Conservation (phyloP, 768 basidiomycete genomes). For the Rubroboletus pulcherrimus region DNA sequence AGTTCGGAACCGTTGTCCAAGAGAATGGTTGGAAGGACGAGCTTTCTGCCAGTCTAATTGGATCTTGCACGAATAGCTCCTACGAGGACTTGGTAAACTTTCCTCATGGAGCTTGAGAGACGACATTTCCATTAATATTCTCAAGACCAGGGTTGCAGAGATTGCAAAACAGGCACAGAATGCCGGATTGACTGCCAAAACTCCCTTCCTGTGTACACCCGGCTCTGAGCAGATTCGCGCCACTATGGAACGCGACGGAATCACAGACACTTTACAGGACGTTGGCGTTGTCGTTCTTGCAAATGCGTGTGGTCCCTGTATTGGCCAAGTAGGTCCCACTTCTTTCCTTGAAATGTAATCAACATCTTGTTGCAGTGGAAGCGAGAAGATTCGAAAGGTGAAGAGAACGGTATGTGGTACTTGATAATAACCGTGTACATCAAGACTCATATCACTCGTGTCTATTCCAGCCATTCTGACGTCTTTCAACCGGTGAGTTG, state of each 20-base stretch:
- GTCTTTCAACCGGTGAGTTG: conserved; percentile 85
- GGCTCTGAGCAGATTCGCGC: conserved; percentile 96
- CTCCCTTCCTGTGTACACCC: conserved; percentile 85
- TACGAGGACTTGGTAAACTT: conserved; percentile 85
- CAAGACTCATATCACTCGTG: conserved; percentile 1
- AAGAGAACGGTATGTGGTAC: conserved; percentile 75
- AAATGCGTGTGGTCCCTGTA: conserved; percentile 98
- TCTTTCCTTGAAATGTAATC: neutral
- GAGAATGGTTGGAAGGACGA: conserved; percentile 93
- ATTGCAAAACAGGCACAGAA: conserved; percentile 85
- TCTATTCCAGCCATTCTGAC: conserved; percentile 76
- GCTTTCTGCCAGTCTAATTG: conserved; percentile 87
- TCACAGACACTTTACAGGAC: conserved; percentile 75
- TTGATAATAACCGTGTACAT: neutral
- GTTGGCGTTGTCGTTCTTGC: conserved; percentile 95
- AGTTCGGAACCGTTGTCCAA: conserved; percentile 75
- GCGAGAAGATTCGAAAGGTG: conserved; percentile 77
- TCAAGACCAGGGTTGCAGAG: conserved; percentile 84
- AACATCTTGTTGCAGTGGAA: conserved; percentile 66
- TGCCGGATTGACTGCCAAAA: conserved; percentile 77
- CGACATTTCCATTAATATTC: conserved; percentile 1
- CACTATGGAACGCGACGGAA: conserved; percentile 91
- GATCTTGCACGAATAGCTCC: conserved; percentile 99
- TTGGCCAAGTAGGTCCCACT: conserved; percentile 68
- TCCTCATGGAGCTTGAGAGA: neutral